A percentile compares a stretch with the other conserved stretches of the same genome.
Conservation (phyloP, 306 rosid species). For the Abrus precatorius region DNA sequence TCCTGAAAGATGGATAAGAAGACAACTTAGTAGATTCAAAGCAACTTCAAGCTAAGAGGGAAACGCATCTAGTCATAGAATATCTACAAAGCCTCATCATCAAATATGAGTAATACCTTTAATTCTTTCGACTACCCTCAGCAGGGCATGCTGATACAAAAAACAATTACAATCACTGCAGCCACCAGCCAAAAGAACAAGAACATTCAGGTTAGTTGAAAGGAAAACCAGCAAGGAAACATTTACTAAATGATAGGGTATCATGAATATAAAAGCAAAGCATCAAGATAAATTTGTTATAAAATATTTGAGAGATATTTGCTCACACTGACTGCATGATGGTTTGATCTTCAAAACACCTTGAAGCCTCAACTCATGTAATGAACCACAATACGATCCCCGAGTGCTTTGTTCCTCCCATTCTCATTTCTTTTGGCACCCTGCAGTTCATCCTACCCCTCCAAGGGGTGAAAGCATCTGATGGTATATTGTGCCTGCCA, state of each 20-base stretch:
- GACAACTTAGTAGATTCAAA: slow-evolving; percentile 9
- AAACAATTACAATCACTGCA: slow-evolving; percentile 6
- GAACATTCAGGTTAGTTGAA: slow-evolving; percentile 15
- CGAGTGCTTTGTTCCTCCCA: slow-evolving; percentile 31
- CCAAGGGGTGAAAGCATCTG: background rate
- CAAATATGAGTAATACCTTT: slow-evolving; percentile 21
- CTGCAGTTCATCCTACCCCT: background rate
- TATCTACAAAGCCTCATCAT: slow-evolving; percentile 27
- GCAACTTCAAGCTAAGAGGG: background rate
- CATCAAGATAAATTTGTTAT: background rate
- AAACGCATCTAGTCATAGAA: slow-evolving; percentile 5
- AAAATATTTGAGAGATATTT: background rate
- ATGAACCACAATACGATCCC: slow-evolving; percentile 17
- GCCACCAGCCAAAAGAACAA: slow-evolving; percentile 44
- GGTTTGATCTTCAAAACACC: slow-evolving; percentile 32
- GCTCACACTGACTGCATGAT: slow-evolving; percentile 12
- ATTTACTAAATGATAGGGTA: slow-evolving; percentile 6
- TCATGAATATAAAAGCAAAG: slow-evolving; percentile 28
- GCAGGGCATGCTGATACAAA: slow-evolving; percentile 7
- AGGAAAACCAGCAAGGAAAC: slow-evolving; percentile 38
- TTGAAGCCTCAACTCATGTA: slow-evolving; percentile 22
- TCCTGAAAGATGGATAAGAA: slow-evolving; percentile 7
- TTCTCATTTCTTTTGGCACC: slow-evolving; percentile 36
- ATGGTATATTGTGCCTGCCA: background rate
- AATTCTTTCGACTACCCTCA: slow-evolving; percentile 15